Percentiles rank a stretch among this genome's conserved stretches.
phyloP scores from a whole-genome alignment of 148 eudicot species.

The Heliosperma pusillum region DNA sequence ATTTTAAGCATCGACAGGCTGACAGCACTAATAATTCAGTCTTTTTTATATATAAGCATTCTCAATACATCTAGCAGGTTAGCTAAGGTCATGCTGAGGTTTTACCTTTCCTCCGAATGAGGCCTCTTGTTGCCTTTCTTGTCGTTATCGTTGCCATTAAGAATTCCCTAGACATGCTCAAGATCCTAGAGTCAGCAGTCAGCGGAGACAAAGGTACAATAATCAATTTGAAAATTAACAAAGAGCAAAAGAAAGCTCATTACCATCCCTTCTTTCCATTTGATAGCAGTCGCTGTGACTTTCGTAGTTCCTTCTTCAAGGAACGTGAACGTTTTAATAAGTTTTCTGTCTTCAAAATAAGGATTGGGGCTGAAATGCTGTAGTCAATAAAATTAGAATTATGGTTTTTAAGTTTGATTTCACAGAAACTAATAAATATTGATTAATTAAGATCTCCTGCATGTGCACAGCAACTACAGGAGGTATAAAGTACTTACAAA shows the following conservation, averaged over 20 bases:
- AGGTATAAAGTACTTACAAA: conserved; percentile 56
- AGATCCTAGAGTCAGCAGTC: background rate
- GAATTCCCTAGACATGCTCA: conserved; percentile 45
- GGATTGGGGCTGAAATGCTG: conserved; percentile 86
- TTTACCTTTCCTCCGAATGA: conserved; percentile 78
- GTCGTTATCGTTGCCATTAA: conserved; percentile 61
- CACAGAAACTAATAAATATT: background rate
- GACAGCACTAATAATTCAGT: background rate
- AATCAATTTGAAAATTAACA: background rate
- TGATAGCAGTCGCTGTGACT: conserved; percentile 72
- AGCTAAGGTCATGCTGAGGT: conserved; percentile 1
- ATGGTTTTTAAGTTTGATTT: background rate
- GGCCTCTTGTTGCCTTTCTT: conserved; percentile 87
- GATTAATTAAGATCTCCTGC: background rate
- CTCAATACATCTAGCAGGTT: conserved; percentile 2
- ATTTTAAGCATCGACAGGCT: background rate
- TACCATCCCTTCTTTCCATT: conserved; percentile 98
- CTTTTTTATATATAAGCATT: background rate
- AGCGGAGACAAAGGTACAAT: background rate
- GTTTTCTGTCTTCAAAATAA: conserved; percentile 77
- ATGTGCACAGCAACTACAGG: background rate
- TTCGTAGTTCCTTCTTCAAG: conserved; percentile 84
- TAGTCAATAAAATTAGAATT: conserved; percentile 10
- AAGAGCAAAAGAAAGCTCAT: conserved; percentile 19
- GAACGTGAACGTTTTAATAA: conserved; percentile 78